These are phyloP conservation scores for Fusarium hainanense DNA, from an alignment of 2,329 filamentous ascomycete species.

Conservation along the genomic window DNA sequence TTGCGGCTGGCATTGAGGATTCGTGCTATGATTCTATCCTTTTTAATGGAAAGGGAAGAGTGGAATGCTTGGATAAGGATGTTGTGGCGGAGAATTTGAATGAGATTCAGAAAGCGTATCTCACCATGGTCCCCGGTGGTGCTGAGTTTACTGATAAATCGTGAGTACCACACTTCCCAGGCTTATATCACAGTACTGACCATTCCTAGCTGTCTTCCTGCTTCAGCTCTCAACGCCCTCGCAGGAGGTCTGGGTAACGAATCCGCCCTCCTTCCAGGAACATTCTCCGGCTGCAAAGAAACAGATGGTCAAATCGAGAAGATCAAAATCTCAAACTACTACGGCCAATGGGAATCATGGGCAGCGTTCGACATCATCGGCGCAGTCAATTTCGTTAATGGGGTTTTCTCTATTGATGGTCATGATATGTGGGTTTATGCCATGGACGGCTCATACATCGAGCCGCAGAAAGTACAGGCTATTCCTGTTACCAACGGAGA, in stretches of 20 bases:
- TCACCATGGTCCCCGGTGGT: slow-evolving; percentile 46
- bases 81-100: slow-evolving; percentile 55
- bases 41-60: slow-evolving; percentile 70
- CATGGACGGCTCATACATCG: slow-evolving; percentile 65
- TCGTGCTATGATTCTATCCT: slow-evolving; percentile 70
- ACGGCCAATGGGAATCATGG: slow-evolving; percentile 53
- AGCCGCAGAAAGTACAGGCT: slow-evolving; percentile 61
- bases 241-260: slow-evolving; percentile 46
- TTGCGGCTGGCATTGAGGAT: slow-evolving; percentile 59
- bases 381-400: slow-evolving; percentile 59
- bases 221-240: slow-evolving; percentile 55
- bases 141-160: slow-evolving; percentile 55
- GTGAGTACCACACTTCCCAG: slow-evolving; percentile 38
- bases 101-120: slow-evolving; percentile 46
- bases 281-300: slow-evolving; percentile 60
- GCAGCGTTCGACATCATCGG: slow-evolving; percentile 66
- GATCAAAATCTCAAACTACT: slow-evolving; percentile 55
- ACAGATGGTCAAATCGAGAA: slow-evolving; percentile 58
- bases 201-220: slow-evolving; percentile 38
- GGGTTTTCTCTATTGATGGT: slow-evolving; percentile 61
- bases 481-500: slow-evolving; percentile 62
- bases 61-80: slow-evolving; percentile 60
- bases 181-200: not conserved
- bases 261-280: slow-evolving; percentile 54
- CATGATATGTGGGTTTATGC: slow-evolving; percentile 65